Conservation (phyloP, 805 yeast species). For the Dipodascopsis uninucleata region DNA sequence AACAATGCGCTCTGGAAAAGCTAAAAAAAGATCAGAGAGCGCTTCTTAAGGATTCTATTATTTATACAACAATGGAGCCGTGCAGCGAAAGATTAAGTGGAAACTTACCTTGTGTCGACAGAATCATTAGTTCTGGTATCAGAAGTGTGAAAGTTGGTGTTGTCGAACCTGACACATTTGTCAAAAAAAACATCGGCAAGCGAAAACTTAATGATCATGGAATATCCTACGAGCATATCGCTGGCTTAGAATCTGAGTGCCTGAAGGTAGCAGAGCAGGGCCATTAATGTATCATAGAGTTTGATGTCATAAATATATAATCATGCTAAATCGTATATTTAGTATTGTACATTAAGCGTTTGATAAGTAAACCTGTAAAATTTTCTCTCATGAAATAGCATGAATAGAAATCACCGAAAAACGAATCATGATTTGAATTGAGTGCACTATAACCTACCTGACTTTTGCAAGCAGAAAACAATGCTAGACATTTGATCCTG, state of each 20-base stretch:
- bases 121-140: conserved; percentile 54
- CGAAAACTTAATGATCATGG: conserved; percentile 52
- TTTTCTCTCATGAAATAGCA: too few species aligned
- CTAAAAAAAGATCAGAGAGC: conserved; percentile 39
- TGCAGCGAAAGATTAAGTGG: conserved; percentile 88
- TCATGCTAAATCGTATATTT: not conserved
- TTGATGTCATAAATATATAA: not conserved
- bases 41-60: conserved; percentile 66
- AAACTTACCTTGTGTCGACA: conserved; percentile 78
- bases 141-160: conserved; percentile 91
- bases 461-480: too few species aligned
- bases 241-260: conserved; percentile 75
- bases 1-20: conserved; percentile 87
- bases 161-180: conserved; percentile 83
- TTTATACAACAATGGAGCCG: conserved; percentile 97
- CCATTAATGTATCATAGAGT: conserved; percentile 4
- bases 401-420: too few species aligned
- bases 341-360: conserved; percentile 1
- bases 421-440: too few species aligned
- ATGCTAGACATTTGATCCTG: too few species aligned
- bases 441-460: too few species aligned
- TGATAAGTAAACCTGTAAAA: too few species aligned
- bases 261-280: conserved; percentile 52
- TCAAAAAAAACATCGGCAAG: conserved; percentile 67
- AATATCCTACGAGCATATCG: conserved; percentile 70